phyloP scores from a whole-genome alignment of 495 filamentous ascomycete species.

The Terfezia boudieri region DNA sequence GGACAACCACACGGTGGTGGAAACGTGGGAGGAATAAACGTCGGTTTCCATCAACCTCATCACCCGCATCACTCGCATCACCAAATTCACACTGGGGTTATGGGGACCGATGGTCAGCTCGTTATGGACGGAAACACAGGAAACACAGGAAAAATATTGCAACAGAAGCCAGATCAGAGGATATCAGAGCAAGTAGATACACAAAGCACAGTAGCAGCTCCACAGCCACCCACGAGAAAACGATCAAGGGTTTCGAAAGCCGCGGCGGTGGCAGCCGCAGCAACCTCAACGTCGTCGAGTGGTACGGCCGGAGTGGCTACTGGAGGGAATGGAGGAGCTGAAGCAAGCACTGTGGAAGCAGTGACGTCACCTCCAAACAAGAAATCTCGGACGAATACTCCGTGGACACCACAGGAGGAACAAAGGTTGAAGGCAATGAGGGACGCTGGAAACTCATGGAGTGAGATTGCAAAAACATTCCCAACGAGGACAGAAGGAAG shows the following conservation, averaged over 20 bases:
- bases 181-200: background rate
- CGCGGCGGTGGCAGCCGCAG: slow-evolving; percentile 4
- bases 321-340: background rate
- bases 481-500: slow-evolving; percentile 83
- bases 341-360: slow-evolving; percentile 5
- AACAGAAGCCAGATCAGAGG: background rate
- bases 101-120: background rate
- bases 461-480: slow-evolving; percentile 89
- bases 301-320: background rate
- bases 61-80: background rate
- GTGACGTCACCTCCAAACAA: slow-evolving; percentile 42
- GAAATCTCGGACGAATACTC: slow-evolving; percentile 89
- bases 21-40: background rate
- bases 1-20: background rate
- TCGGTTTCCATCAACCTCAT: background rate
- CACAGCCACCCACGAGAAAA: slow-evolving; percentile 4
- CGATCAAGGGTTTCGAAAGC: slow-evolving; percentile 13
- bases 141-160: background rate
- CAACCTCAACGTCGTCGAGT: background rate
- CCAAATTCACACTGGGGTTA: background rate
- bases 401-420: slow-evolving; percentile 91
- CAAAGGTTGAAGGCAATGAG: slow-evolving; percentile 79
- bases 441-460: slow-evolving; percentile 83
- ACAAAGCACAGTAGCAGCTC: background rate
- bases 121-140: background rate